phyloP scores from a whole-genome alignment of 1,139 yeast genomes.

The Nadsonia starkeyi-henricii region DNA sequence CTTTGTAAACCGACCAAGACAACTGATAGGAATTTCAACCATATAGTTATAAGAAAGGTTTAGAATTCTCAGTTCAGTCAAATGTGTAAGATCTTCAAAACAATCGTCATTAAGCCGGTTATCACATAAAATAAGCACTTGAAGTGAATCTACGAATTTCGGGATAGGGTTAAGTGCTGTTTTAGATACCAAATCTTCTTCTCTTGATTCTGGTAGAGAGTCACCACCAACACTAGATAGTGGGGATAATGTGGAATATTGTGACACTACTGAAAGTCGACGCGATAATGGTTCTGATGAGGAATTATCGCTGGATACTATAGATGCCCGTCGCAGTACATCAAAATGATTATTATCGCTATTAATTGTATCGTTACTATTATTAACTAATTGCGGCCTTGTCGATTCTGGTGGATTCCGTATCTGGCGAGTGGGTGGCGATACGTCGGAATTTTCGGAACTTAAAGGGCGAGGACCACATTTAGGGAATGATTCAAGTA shows the following conservation, averaged over 20 bases:
- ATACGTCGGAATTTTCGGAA: no score
- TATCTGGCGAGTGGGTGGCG: no score
- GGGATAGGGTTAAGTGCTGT: slow-evolving; percentile 1
- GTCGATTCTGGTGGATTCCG: no score
- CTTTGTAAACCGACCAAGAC: slow-evolving; percentile 41
- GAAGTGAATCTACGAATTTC: slow-evolving; percentile 30
- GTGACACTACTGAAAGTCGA: no score
- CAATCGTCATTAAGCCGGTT: slow-evolving; percentile 71
- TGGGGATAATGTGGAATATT: no score
- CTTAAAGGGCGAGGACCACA: slow-evolving; percentile 8
- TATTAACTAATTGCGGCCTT: no score
- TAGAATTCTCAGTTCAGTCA: slow-evolving; percentile 45
- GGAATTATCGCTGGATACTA: no score
- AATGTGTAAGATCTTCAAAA: slow-evolving; percentile 52
- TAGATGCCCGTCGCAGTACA: no score
- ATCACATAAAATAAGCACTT: slow-evolving; percentile 57
- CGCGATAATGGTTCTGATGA: no score
- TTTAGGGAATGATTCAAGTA: slow-evolving; percentile 52
- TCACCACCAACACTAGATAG: slow-evolving; percentile 7
- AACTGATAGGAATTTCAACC: slow-evolving; percentile 66
- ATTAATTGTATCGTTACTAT: no score
- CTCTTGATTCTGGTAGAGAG: slow-evolving; percentile 7
- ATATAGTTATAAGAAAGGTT: slow-evolving; percentile 77
- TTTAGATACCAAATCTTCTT: background rate
- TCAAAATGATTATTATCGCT: no score